Percentiles rank a stretch among this genome's conserved stretches.
phyloP scores from a whole-genome alignment of 345 rosid species.

The Eucalyptus pauciflora region DNA sequence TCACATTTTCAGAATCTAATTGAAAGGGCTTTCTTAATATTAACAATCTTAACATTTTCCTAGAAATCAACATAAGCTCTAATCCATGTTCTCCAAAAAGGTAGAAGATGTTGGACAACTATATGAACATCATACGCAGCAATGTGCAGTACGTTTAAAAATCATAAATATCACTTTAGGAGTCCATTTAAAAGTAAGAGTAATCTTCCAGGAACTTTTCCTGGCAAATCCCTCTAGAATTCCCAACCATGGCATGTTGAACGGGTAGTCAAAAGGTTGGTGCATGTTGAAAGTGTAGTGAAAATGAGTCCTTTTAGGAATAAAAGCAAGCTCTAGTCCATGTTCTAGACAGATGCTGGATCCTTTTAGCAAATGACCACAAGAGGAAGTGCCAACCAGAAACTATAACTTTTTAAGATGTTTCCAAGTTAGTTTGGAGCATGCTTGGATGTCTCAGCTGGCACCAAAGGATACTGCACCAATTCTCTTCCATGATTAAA shows the following conservation, averaged over 20 bases:
- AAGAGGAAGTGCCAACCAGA: not conserved
- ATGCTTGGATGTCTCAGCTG: not conserved
- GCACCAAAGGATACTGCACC: not conserved
- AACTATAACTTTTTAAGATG: not conserved
- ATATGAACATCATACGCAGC: not conserved
- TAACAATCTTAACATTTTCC: not conserved
- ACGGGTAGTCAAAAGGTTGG: not conserved
- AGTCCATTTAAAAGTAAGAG: not conserved
- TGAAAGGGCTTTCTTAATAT: not conserved
- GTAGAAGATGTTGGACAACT: not conserved
- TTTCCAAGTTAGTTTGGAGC: not conserved
- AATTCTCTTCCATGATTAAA: not conserved
- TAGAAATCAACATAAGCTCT: not conserved
- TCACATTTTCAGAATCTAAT: not conserved
- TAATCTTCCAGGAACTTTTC: not conserved
- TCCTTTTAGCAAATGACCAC: not conserved
- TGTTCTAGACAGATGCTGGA: not conserved
- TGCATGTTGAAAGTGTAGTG: too few species aligned
- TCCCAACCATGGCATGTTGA: not conserved
- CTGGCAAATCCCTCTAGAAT: not conserved
- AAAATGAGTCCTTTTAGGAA: too few species aligned
- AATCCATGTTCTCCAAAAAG: not conserved
- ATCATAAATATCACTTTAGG: not conserved
- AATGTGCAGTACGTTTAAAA: not conserved
- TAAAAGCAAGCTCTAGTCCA: not conserved